Evolutionary conservation across 352 stramenopile genomes (phyloP).

Genomic region (Pythium periplocum): DNA sequence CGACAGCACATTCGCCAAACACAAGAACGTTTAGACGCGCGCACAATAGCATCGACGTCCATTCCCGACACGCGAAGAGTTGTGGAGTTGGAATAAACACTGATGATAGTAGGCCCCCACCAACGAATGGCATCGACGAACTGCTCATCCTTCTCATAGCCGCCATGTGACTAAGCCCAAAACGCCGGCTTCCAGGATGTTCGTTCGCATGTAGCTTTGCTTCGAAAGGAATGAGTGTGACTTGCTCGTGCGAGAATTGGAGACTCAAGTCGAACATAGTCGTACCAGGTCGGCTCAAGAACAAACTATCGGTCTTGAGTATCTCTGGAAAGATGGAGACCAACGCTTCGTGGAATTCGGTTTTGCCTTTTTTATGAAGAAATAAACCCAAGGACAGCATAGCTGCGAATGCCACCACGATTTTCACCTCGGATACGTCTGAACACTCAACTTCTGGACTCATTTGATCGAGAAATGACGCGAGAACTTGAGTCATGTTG

Average conservation of each 20-base stretch:
- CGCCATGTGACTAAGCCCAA: too few relatives aligned
- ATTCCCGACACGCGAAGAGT: conserved; percentile 26
- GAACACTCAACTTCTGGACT: conserved; percentile 9
- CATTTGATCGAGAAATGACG: conserved; percentile 31
- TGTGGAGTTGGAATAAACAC: conserved; percentile 44
- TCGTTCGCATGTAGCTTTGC: neutral
- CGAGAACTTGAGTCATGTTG: conserved; percentile 42
- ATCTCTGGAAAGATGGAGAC: conserved; percentile 8
- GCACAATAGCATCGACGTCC: conserved; percentile 28
- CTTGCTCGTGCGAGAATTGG: conserved; percentile 5
- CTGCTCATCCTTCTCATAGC: too few relatives aligned
- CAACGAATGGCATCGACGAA: neutral
- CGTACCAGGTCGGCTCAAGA: neutral
- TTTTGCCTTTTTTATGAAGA: conserved; percentile 4
- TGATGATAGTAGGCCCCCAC: conserved; percentile 10
- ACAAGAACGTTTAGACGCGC: conserved; percentile 45
- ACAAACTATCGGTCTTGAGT: neutral
- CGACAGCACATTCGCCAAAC: conserved; percentile 37
- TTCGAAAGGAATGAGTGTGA: conserved; percentile 7
- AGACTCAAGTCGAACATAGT: conserved; percentile 16
- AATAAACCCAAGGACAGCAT: conserved; percentile 13
- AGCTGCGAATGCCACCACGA: conserved; percentile 29
- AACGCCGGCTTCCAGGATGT: too few relatives aligned
- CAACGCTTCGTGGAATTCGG: conserved; percentile 12
- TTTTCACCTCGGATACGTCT: conserved; percentile 19